These are phyloP conservation scores for Fusarium sororula DNA, from an alignment of 2,329 filamentous ascomycete genomes.

Conservation along the genomic window DNA sequence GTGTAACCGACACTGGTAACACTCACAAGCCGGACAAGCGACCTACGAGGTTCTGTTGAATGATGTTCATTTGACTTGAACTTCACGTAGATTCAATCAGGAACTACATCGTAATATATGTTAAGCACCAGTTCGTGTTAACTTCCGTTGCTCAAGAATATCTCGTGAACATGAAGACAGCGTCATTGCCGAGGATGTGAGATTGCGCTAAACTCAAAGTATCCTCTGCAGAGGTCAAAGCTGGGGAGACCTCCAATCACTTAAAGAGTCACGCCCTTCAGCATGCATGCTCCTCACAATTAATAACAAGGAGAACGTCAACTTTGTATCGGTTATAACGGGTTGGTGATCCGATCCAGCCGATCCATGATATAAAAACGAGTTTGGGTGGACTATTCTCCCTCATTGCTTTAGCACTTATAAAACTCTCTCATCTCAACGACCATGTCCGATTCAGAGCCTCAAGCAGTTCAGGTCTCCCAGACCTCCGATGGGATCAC, in stretches of 20 bases:
- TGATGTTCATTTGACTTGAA: rapidly evolving
- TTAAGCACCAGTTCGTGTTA: neutral
- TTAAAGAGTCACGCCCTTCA: neutral
- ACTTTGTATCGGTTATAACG: neutral
- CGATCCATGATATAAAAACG: neutral
- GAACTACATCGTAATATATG: too few species aligned
- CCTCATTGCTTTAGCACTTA: neutral
- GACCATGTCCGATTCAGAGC: neutral
- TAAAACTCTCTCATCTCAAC: too few species aligned
- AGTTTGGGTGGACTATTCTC: neutral
- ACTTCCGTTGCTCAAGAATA: neutral
- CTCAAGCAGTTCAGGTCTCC: neutral
- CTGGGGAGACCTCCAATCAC: neutral
- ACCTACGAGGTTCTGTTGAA: neutral
- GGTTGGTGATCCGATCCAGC: neutral
- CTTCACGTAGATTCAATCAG: rapidly evolving
- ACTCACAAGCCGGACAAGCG: neutral
- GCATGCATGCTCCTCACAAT: neutral
- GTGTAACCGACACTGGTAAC: rapidly evolving
- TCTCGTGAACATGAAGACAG: neutral
- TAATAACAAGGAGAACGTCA: neutral
- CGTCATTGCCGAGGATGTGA: neutral
- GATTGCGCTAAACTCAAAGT: neutral
- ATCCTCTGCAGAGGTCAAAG: neutral
- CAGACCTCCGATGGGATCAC: slow-evolving; percentile 9